These are phyloP conservation scores for Darksidea phi DNA, from an alignment of 495 filamentous ascomycete species.

Conservation along the genomic window DNA sequence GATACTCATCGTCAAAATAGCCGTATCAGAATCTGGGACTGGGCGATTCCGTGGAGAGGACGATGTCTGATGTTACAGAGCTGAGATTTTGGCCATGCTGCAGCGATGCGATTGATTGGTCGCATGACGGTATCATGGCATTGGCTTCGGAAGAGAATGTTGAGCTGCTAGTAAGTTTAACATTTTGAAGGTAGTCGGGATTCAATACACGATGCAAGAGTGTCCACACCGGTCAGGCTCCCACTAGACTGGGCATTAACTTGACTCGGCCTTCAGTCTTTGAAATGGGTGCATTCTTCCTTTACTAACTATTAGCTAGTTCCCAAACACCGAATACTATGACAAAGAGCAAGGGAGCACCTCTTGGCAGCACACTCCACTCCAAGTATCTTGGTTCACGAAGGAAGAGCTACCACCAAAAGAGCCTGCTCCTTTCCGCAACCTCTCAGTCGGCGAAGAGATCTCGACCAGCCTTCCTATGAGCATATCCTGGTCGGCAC, in stretches of 20 bases:
- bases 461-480: constrained; percentile 56
- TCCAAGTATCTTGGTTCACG: constrained; percentile 56
- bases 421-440: constrained; percentile 47
- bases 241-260: too few species aligned
- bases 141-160: constrained; percentile 59
- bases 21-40: neutral
- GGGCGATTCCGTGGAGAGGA: neutral
- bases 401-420: constrained; percentile 53
- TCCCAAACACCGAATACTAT: constrained; percentile 25
- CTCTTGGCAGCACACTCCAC: constrained; percentile 35
- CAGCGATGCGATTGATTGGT: constrained; percentile 59
- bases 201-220: too few species aligned
- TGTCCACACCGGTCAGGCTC: too few species aligned
- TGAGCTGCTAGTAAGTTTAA: constrained; percentile 51
- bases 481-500: constrained; percentile 59
- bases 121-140: constrained; percentile 61
- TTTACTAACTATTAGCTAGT: constrained; percentile 38
- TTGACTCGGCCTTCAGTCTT: too few species aligned
- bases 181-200: neutral
- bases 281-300: too few species aligned
- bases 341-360: constrained; percentile 13
- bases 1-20: neutral
- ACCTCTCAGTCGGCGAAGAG: constrained; percentile 64
- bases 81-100: constrained; percentile 46
- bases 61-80: constrained; percentile 31